A percentile compares a stretch with the other conserved stretches of the same genome.
Evolutionary conservation across 179 eudicot genomes (phyloP).

Genomic region (Nepenthes alata): DNA sequence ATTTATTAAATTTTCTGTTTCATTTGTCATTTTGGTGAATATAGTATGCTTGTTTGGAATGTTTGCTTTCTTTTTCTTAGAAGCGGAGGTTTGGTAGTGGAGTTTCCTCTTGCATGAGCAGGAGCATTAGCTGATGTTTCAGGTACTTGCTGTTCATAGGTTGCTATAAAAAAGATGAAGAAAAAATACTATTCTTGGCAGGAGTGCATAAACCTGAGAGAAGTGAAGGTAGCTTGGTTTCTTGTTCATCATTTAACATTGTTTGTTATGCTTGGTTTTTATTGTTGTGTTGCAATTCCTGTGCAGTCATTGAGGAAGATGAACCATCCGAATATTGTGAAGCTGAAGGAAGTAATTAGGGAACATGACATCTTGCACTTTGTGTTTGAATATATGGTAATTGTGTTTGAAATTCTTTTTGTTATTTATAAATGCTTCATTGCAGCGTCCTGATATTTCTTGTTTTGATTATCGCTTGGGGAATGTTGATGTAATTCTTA

Average conservation of each 20-base stretch:
- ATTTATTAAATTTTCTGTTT: too few species aligned
- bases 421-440: background rate
- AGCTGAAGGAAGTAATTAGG: conserved; percentile 92
- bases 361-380: conserved; percentile 83
- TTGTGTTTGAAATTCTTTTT: background rate
- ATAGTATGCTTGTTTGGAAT: too few species aligned
- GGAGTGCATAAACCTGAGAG: conserved; percentile 91
- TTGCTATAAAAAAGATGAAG: conserved; percentile 97
- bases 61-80: background rate
- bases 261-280: background rate
- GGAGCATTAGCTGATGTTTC: too few species aligned
- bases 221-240: conserved; percentile 65
- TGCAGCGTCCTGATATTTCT: background rate
- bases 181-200: conserved; percentile 98
- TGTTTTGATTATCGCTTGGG: background rate
- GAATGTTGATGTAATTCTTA: background rate
- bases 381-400: conserved; percentile 93
- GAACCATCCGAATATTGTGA: conserved; percentile 95
- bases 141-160: conserved; percentile 25
- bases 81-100: background rate
- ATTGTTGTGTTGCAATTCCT: conserved; percentile 2
- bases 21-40: too few species aligned
- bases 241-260: background rate
- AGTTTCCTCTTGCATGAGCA: background rate
- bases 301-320: conserved; percentile 86